Percentiles rank a stretch among this genome's conserved stretches.
Conservation (phyloP, 2,329 filamentous ascomycete genomes). For the Colletotrichum kahawae region DNA sequence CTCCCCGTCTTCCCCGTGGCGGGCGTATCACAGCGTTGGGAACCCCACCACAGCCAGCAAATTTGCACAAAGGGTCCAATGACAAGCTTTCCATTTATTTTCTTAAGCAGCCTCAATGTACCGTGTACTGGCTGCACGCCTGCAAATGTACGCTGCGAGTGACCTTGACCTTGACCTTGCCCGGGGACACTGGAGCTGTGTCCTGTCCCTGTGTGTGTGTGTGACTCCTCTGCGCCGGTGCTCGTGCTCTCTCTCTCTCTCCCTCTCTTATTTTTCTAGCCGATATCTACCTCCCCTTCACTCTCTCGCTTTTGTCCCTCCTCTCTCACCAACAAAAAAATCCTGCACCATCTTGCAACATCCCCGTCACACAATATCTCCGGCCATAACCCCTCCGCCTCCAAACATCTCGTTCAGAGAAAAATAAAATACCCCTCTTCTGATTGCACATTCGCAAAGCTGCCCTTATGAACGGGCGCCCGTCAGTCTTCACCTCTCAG, state of each 20-base stretch:
- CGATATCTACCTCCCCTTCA: slow-evolving; percentile 6
- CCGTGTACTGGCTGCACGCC: neutral
- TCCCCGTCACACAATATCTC: slow-evolving; percentile 12
- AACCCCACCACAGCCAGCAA: neutral
- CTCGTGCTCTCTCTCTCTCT: neutral
- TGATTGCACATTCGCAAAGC: slow-evolving; percentile 45
- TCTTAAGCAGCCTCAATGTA: neutral
- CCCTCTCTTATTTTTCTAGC: slow-evolving; percentile 8
- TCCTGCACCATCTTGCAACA: slow-evolving; percentile 4
- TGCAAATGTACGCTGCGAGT: neutral
- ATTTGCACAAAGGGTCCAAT: slow-evolving; percentile 20
- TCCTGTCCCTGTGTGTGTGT: neutral
- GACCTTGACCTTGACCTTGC: neutral
- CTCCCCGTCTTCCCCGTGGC: neutral
- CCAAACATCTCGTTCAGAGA: slow-evolving; percentile 18
- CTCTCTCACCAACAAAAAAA: slow-evolving; percentile 1
- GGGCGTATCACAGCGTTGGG: slow-evolving; percentile 1
- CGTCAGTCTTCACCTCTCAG: slow-evolving; percentile 87
- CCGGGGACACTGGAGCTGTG: neutral
- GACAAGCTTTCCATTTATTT: slow-evolving; percentile 21
- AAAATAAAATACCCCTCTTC: slow-evolving; percentile 24
- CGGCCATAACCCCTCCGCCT: slow-evolving; percentile 10
- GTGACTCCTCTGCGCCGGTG: slow-evolving; percentile 10
- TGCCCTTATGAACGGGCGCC: slow-evolving; percentile 86
- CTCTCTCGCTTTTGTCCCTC: slow-evolving; percentile 23